phyloP scores from a whole-genome alignment of 306 rosid species.

The Quercus robur region DNA sequence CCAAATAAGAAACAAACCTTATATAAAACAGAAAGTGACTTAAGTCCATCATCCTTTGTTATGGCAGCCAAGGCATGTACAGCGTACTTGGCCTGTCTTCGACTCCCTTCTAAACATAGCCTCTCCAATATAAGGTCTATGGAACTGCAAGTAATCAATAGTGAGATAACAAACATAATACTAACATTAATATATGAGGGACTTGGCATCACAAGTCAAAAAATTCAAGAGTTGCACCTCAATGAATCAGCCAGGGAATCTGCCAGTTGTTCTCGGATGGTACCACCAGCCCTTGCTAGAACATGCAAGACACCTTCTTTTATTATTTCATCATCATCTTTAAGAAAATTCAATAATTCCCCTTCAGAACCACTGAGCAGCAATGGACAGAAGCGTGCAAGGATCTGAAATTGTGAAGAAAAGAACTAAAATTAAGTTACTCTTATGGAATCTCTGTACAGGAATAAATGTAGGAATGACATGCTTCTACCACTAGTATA shows the following conservation, averaged over 20 bases:
- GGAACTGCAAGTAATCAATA: slow-evolving; percentile 58
- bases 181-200: not conserved
- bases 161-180: slow-evolving; percentile 21
- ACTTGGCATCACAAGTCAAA: slow-evolving; percentile 15
- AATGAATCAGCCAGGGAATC: slow-evolving; percentile 62
- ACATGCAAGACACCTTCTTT: slow-evolving; percentile 80
- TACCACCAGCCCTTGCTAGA: slow-evolving; percentile 95
- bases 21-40: slow-evolving; percentile 90
- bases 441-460: not conserved
- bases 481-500: slow-evolving; percentile 76
- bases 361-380: slow-evolving; percentile 81
- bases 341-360: slow-evolving; percentile 71
- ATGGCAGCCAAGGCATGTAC: slow-evolving; percentile 94
- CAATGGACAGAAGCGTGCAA: slow-evolving; percentile 85
- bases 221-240: slow-evolving; percentile 48
- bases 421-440: not conserved
- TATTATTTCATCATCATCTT: slow-evolving; percentile 72
- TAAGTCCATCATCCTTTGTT: slow-evolving; percentile 94
- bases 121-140: slow-evolving; percentile 87
- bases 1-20: slow-evolving; percentile 50
- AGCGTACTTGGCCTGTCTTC: slow-evolving; percentile 95
- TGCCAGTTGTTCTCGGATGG: slow-evolving; percentile 78
- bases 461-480: slow-evolving; percentile 19
- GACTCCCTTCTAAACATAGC: slow-evolving; percentile 85
- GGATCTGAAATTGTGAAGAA: slow-evolving; percentile 47